Percentiles rank a stretch among this genome's conserved stretches.
Evolutionary conservation across 2,329 filamentous ascomycete species (phyloP).

Genomic region (Trichophyton rubrum): DNA sequence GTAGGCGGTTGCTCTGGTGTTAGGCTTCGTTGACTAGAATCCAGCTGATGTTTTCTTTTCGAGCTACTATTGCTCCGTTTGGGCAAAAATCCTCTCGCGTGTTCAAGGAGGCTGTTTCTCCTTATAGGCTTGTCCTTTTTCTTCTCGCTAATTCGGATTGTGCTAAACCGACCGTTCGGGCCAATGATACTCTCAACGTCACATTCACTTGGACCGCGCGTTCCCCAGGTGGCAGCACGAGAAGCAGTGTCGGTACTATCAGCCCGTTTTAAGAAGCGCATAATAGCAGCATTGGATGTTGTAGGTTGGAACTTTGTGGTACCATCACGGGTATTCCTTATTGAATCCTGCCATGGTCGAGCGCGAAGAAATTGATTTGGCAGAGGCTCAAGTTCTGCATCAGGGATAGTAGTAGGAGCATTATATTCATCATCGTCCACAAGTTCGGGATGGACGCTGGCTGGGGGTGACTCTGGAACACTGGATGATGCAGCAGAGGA

Average conservation of each 20-base stretch:
- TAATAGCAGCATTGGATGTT: constrained; percentile 44
- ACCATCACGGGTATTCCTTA: constrained; percentile 19
- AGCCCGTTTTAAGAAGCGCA: constrained; percentile 38
- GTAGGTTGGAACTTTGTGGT: constrained; percentile 34
- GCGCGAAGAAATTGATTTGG: constrained; percentile 28
- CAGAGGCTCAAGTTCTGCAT: constrained; percentile 22
- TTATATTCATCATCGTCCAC: constrained; percentile 17
- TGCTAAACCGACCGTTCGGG: constrained; percentile 18
- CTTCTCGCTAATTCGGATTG: constrained; percentile 14
- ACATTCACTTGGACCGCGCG: constrained; percentile 38
- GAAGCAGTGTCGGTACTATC: constrained; percentile 43
- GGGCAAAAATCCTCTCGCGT: constrained; percentile 25
- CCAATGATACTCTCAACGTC: constrained; percentile 39
- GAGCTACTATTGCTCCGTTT: constrained; percentile 34
- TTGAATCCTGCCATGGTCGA: constrained; percentile 40
- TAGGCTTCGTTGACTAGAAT: constrained; percentile 9
- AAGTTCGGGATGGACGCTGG: constrained; percentile 19
- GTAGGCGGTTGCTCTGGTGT: background rate
- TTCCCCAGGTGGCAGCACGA: constrained; percentile 44
- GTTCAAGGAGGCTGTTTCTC: constrained; percentile 35
- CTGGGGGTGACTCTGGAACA: constrained; percentile 19
- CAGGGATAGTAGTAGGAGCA: constrained; percentile 15
- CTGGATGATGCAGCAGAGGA: constrained; percentile 18
- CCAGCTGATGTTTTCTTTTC: constrained; percentile 31
- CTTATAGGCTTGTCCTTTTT: constrained; percentile 29